phyloP scores from a whole-genome alignment of 208 protist species.

The Leishmania tropica region DNA sequence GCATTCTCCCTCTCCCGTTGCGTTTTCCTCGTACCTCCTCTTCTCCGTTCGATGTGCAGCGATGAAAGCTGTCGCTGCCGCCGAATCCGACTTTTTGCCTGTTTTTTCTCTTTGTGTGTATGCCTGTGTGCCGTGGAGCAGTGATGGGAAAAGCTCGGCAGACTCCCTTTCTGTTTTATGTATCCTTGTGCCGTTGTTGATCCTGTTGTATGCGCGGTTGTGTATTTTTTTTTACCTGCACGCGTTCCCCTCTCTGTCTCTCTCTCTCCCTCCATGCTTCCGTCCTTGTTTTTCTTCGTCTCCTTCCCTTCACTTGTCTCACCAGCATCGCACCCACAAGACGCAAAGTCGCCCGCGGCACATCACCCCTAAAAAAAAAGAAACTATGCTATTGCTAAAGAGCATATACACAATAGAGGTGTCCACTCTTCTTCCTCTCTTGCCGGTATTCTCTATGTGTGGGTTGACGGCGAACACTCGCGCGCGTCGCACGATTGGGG shows the following conservation, averaged over 20 bases:
- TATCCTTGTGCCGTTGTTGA: neutral
- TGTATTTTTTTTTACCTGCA: neutral
- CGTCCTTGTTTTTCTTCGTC: neutral
- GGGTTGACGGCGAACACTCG: neutral
- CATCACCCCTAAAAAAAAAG: neutral
- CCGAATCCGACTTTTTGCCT: neutral
- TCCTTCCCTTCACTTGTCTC: neutral
- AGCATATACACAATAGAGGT: neutral
- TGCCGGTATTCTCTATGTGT: neutral
- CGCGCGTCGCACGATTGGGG: neutral
- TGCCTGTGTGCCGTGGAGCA: neutral
- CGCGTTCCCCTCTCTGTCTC: neutral
- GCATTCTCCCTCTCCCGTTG: neutral
- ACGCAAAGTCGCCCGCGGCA: neutral
- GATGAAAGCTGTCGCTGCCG: neutral
- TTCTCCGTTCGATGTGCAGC: neutral
- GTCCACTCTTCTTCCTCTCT: neutral
- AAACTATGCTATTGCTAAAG: neutral
- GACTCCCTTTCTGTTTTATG: neutral
- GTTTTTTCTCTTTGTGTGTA: neutral
- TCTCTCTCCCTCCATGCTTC: no score
- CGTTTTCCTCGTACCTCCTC: neutral
- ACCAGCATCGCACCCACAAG: neutral
- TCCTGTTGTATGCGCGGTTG: neutral
- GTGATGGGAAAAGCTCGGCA: neutral